These are phyloP conservation scores for Leccinum incarnatum DNA, from an alignment of 768 basidiomycete genomes.

Conservation along the genomic window DNA sequence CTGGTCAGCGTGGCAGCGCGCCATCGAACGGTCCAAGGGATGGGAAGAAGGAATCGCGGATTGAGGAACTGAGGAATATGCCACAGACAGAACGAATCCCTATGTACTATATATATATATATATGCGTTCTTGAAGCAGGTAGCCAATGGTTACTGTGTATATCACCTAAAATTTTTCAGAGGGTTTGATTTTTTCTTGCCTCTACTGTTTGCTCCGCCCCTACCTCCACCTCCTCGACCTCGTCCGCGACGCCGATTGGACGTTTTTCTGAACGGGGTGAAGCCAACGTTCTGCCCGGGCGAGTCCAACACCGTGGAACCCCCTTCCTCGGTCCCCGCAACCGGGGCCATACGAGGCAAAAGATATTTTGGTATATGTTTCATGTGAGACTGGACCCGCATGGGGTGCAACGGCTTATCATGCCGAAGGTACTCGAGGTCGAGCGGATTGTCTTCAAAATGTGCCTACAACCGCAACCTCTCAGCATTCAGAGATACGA, in stretches of 20 bases:
- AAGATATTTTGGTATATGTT: conserved; percentile 91
- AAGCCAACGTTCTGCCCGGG: conserved; percentile 45
- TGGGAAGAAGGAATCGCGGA: conserved; percentile 66
- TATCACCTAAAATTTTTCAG: conserved; percentile 66
- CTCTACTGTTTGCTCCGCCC: conserved; percentile 32
- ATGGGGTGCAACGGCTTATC: conserved; percentile 93
- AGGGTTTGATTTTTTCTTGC: conserved; percentile 78
- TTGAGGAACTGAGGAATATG: conserved; percentile 9
- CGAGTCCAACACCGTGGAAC: conserved; percentile 8
- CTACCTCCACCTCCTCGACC: conserved; percentile 51
- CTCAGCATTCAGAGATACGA: background rate
- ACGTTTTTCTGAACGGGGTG: conserved; percentile 69
- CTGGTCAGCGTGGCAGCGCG: conserved; percentile 85
- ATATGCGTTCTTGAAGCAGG: background rate
- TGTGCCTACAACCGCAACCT: conserved; percentile 63
- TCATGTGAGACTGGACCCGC: conserved; percentile 90
- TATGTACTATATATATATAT: background rate
- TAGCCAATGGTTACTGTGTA: background rate
- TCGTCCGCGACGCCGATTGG: conserved; percentile 47
- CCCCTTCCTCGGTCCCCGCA: conserved; percentile 35
- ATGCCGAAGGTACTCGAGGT: conserved; percentile 88
- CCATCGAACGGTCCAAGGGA: conserved; percentile 76
- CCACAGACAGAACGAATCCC: background rate
- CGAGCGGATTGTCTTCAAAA: conserved; percentile 95
- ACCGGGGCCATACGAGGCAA: conserved; percentile 69